Percentiles rank a stretch among this genome's conserved stretches.
phyloP scores from a whole-genome alignment of 768 basidiomycete species.

The Piloderma croceum region DNA sequence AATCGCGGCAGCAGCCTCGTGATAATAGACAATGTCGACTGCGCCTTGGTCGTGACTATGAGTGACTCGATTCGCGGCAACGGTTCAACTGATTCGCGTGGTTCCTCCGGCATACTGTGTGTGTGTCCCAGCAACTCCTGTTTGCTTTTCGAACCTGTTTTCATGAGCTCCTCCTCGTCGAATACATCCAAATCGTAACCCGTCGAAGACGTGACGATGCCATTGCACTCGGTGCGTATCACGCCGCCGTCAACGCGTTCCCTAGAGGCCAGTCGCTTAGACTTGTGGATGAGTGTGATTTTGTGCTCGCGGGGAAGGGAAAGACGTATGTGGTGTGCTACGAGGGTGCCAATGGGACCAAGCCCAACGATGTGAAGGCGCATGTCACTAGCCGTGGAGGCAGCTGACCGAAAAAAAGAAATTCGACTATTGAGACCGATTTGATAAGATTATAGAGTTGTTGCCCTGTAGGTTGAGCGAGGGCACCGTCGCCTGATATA shows the following conservation, averaged over 20 bases:
- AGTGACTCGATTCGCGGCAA: conserved; percentile 60
- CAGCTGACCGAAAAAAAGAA: too few relatives aligned
- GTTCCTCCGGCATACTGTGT: conserved; percentile 9
- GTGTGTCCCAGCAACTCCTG: conserved; percentile 9
- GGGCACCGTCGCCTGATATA: too few relatives aligned
- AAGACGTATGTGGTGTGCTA: conserved; percentile 74
- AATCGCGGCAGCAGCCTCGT: conserved; percentile 57
- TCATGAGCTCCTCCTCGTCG: conserved; percentile 20
- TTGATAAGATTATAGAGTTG: too few relatives aligned
- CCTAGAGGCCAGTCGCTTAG: conserved; percentile 30
- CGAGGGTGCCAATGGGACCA: conserved; percentile 76
- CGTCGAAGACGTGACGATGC: conserved; percentile 34
- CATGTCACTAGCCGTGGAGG: too few relatives aligned
- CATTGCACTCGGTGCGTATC: conserved; percentile 47
- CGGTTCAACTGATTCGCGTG: not conserved
- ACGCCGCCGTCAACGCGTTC: conserved; percentile 28
- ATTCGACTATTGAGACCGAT: too few relatives aligned
- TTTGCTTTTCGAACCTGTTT: conserved; percentile 15
- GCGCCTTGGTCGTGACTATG: conserved; percentile 78
- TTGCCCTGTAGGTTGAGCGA: too few relatives aligned
- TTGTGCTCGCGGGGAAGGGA: conserved; percentile 44
- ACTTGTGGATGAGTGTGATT: conserved; percentile 69
- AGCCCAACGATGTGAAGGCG: conserved; percentile 74
- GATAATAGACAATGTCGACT: conserved; percentile 55
- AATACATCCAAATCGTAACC: conserved; percentile 52